Percentiles rank a stretch among this genome's conserved stretches.
phyloP scores from a whole-genome alignment of 345 rosid genomes.

The Pistacia atlantica region DNA sequence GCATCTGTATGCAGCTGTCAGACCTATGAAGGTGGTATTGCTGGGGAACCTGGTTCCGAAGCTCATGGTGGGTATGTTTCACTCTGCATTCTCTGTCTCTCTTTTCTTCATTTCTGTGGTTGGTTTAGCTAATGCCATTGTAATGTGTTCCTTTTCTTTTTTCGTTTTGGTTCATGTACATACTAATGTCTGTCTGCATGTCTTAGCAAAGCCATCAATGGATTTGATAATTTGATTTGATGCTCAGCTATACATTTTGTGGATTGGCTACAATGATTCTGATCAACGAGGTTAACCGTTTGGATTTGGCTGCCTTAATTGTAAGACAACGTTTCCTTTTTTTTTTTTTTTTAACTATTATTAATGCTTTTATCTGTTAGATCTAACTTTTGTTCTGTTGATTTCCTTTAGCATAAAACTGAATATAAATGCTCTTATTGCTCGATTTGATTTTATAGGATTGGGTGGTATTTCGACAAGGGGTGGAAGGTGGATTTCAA shows the following conservation, averaged over 20 bases:
- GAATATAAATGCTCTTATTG: neutral
- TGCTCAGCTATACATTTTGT: constrained; percentile 82
- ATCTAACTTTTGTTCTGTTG: neutral
- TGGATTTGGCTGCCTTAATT: constrained; percentile 68
- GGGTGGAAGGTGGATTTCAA: constrained; percentile 95
- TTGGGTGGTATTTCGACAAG: constrained; percentile 93
- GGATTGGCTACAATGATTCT: constrained; percentile 58
- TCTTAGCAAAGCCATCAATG: constrained; percentile 14
- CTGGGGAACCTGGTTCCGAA: constrained; percentile 95
- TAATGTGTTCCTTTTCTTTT: constrained; percentile 8
- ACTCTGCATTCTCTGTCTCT: constrained; percentile 21
- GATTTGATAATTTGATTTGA: constrained; percentile 28
- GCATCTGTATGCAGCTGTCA: constrained; percentile 69
- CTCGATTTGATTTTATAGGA: constrained; percentile 39
- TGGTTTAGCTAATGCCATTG: constrained; percentile 2
- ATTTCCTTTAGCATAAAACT: constrained; percentile 3
- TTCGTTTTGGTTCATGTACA: neutral
- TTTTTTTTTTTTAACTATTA: neutral
- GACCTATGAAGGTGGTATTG: constrained; percentile 82
- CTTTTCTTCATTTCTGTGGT: constrained; percentile 1
- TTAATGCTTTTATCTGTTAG: constrained; percentile 10
- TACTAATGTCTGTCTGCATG: constrained; percentile 4
- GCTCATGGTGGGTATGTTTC: constrained; percentile 98
- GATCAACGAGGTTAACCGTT: constrained; percentile 66
- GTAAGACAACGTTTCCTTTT: constrained; percentile 43